Evolutionary conservation across 768 basidiomycete genomes (phyloP), one percentile per base, ranked within the genome.

Genomic region (Psilocybe subaeruginosa): DNA sequence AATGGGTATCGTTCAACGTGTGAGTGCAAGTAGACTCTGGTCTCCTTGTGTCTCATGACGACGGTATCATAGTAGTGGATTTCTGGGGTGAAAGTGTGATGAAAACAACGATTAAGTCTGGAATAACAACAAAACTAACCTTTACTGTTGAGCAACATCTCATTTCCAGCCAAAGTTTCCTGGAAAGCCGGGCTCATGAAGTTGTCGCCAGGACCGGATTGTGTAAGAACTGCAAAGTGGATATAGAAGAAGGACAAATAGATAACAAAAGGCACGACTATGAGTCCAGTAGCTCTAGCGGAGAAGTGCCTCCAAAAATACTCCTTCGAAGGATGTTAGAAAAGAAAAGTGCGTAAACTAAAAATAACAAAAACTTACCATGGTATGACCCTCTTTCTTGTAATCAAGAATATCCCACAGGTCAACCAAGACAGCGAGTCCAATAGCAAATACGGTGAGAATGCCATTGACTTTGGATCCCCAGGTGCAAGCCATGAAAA

Each of bases 181-280:
- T 99, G 97, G 86, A 99, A 99, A 4, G 88, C 89, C 5, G 97
- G 96, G 72, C 92, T 95, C 97, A 99, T 99, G 80, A 99, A 99
- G 41, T 83, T 81, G 70, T 99, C 97, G 4, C 97, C 97, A 33
- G 95, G 85, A 27, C 97, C 97, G 9, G 95, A 95, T 65, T 89
- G 83, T 7, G 80, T 91, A 65, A 99, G 87, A 64, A 99, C 82
- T 29, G 89, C 80, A 70, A 99, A 97, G 74, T 99, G 97, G 27
- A 97, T 77, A 77, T 91, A 99, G 83, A 99, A 99, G 83, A 97
- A 94, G 14, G 90, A 89, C 2, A 99, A 85, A 74, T 99, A 99
- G 53, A 99, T 82, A 58, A 92, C 76, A 67, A 95, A 85, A 3
- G 97, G 97, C n/a, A 97, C 78, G 12, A 90, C 66, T 62, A 99